Evolutionary conservation across 257 asterid genomes (phyloP), one percentile per base, ranked within the genome.

Genomic region (Linaria vulgaris): DNA sequence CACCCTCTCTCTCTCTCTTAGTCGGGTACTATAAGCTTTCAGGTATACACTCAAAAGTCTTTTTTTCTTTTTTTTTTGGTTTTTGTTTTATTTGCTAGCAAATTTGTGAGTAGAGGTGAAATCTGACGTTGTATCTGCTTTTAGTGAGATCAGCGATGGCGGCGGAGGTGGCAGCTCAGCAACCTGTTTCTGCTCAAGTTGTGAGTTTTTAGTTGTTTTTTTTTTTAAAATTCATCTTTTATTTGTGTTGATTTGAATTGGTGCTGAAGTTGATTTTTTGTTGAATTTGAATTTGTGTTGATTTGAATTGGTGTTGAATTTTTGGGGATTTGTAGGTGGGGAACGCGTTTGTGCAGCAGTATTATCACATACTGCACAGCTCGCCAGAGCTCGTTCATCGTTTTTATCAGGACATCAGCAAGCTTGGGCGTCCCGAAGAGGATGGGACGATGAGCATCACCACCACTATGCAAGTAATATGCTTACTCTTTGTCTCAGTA

Each of bases 281-380:
- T 69, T 57, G 1, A 3, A 3, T 11, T 34, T 34, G 1, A 4
- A 34, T 3, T 3, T 34, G 57, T 57, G 58, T 27, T 19, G 51
- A 46, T 59, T 27, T 27, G 34, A 27, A 27, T 27, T 43, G 55
- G 67, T 46, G 2, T 1, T 17, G 56, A 31, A 19, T 25, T 74
- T 68, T 68, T 78, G 59, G 63, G 17, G 58, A 23, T 21, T n/a
- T 59, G 15, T 71, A 92, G 99, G 96, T 92, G 23, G 99, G 95
- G 22, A 82, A 89, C 47, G 97, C 95, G 1, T 92, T 92, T 47
- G 97, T 80, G 67, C 84, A 84, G 76, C 97, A 92, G 80, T 92
- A 92, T 63, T 92, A 92, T 71, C 88, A 82, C 48, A 80, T 89
- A 72, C 84, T 92, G 81, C 90, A 81, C 60, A 85, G 78, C 59